phyloP scores from a whole-genome alignment of 768 basidiomycete genomes.

The Neoboletus subvelutipes region DNA sequence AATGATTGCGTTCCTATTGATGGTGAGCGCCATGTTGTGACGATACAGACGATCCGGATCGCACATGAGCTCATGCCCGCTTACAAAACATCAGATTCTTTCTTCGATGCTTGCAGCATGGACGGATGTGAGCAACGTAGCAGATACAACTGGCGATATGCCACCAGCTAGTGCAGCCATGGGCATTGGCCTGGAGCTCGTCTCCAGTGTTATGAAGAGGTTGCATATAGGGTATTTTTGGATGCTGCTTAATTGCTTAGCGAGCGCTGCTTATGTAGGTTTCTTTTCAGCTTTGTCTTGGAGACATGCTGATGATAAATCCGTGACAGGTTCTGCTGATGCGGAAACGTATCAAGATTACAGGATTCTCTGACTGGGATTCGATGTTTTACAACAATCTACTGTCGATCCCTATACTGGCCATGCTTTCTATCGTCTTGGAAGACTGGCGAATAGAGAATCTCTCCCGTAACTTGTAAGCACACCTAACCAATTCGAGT shows the following conservation, averaged over 20 bases:
- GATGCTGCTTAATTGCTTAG: constrained; percentile 93
- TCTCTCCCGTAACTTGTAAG: constrained; percentile 86
- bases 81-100: constrained; percentile 55
- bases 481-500: constrained; percentile 1
- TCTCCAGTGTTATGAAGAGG: constrained; percentile 47
- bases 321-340: constrained; percentile 78
- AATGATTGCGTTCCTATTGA: constrained; percentile 85
- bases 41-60: background rate
- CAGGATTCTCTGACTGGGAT: constrained; percentile 97
- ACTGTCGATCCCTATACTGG: constrained; percentile 88
- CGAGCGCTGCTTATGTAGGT: constrained; percentile 87
- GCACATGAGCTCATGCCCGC: background rate
- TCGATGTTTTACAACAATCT: constrained; percentile 99
- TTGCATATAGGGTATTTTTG: constrained; percentile 88
- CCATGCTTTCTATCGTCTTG: constrained; percentile 73
- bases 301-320: constrained; percentile 2
- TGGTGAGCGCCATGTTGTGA: constrained; percentile 52
- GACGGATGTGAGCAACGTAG: constrained; percentile 63
- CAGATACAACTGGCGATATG: constrained; percentile 27
- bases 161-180: constrained; percentile 28
- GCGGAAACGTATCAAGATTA: constrained; percentile 94
- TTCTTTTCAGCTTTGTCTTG: background rate
- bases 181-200: constrained; percentile 31
- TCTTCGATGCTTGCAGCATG: constrained; percentile 98
- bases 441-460: constrained; percentile 90